These are phyloP conservation scores for Didymella sp. DNA, from an alignment of 2,329 filamentous ascomycete genomes.

Conservation along the genomic window DNA sequence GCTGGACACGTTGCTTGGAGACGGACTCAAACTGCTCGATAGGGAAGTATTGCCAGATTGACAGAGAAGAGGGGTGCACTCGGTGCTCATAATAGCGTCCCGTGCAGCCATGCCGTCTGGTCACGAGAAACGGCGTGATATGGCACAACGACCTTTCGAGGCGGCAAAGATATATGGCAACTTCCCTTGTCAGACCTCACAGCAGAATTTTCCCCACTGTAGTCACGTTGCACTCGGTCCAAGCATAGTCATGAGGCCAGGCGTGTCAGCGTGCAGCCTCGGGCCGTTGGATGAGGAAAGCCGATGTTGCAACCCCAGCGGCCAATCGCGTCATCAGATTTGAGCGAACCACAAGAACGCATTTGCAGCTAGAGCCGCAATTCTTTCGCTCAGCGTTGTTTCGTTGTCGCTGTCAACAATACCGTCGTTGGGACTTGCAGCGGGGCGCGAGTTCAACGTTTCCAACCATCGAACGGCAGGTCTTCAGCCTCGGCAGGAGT, in stretches of 20 bases:
- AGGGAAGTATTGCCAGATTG: constrained; percentile 2
- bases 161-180: constrained; percentile 5
- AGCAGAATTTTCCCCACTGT: constrained; percentile 10
- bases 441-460: not conserved
- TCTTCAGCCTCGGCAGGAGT: not conserved
- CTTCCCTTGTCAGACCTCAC: constrained; percentile 1
- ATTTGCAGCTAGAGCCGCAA: not conserved
- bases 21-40: constrained; percentile 4
- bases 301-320: constrained; percentile 24
- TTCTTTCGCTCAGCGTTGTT: not conserved
- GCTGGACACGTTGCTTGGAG: constrained; percentile 8
- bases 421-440: not conserved
- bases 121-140: constrained; percentile 11
- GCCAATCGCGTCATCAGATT: constrained; percentile 19
- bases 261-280: constrained; percentile 8
- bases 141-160: not conserved
- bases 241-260: not conserved
- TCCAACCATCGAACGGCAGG: not conserved
- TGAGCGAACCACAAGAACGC: constrained; percentile 5
- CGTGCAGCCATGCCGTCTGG: constrained; percentile 7
- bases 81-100: constrained; percentile 2
- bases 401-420: not conserved
- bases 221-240: constrained; percentile 4
- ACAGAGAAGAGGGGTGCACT: constrained; percentile 20
- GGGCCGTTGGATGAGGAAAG: constrained; percentile 8